phyloP scores from a whole-genome alignment of 1,139 yeast species.

The Suhomyces atakaporum region DNA sequence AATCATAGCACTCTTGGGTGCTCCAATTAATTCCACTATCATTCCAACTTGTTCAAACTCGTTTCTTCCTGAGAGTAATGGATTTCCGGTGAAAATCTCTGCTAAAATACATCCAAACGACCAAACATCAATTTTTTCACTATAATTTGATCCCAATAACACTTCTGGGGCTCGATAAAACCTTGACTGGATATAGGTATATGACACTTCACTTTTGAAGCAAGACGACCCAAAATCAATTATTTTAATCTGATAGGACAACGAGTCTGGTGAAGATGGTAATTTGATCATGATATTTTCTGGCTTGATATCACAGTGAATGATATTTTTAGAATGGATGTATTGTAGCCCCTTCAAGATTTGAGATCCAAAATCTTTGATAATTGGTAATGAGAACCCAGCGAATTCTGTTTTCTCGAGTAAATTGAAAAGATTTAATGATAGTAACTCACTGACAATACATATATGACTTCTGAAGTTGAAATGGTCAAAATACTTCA shows the following conservation, averaged over 20 bases:
- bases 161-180: slow-evolving; percentile 80
- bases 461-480: slow-evolving; percentile 83
- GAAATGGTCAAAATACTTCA: slow-evolving; percentile 69
- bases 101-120: slow-evolving; percentile 28
- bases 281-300: slow-evolving; percentile 60
- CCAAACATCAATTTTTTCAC: slow-evolving; percentile 44
- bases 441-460: slow-evolving; percentile 71
- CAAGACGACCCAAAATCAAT: slow-evolving; percentile 71
- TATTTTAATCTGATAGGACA: slow-evolving; percentile 46
- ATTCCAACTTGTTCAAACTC: slow-evolving; percentile 27
- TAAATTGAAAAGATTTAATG: slow-evolving; percentile 67
- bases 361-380: slow-evolving; percentile 54
- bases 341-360: slow-evolving; percentile 60
- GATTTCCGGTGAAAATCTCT: slow-evolving; percentile 24
- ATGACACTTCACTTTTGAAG: slow-evolving; percentile 45
- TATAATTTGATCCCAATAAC: slow-evolving; percentile 73
- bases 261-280: slow-evolving; percentile 21
- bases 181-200: slow-evolving; percentile 64
- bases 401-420: slow-evolving; percentile 60
- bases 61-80: slow-evolving; percentile 26
- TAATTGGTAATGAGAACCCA: slow-evolving; percentile 59
- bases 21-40: slow-evolving; percentile 25
- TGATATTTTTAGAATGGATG: slow-evolving; percentile 57
- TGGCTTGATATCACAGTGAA: slow-evolving; percentile 82
- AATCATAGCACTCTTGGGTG: slow-evolving; percentile 19